Evolutionary conservation across 2,329 filamentous ascomycete genomes (phyloP), one percentile per base, ranked within the genome.

Genomic region (Neoascochyta sp.): DNA sequence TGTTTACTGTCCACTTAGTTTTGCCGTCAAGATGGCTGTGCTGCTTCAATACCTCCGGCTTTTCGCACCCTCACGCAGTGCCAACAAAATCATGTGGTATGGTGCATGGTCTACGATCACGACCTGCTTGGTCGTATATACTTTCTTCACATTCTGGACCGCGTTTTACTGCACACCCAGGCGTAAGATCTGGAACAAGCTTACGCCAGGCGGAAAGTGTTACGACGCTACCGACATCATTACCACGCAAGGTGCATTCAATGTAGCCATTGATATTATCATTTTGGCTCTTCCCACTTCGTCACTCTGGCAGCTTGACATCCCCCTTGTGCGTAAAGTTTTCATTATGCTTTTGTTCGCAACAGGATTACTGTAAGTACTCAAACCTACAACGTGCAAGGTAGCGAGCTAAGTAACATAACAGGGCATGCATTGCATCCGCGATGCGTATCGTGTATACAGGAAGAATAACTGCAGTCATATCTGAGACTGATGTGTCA

Each of bases 401-500:
- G 5, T 5, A 7, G 8, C 9, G n/a, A 17, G 10, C 31, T 31
- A 8, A 38, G 37, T 39, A 18, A 29, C 18, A 9, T 6, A 5
- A 16, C 11, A 56, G 52, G 19, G 52, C 52, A 18, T 50, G 46
- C 21, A 38, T 36, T 16, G 52, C 52, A n/a, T 52, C 49, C 7
- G 42, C 38, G 3, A 50, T 54, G 49, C 49, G 49, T 9, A 50
- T 56, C 16, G 39, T 47, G n/a, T 56, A 49, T 23, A 54, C 50
- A 3, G 26, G 45, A 4, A 44, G 45, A 21, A 53, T 54, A 11
- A 39, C 44, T 1, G 29, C 44, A 0, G 29, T 43, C 2, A 47
- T 50, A 12, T 33, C 41, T 7, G 25, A 48, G 34, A 44, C 50
- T 15, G 52, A 56, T 24, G 44, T 56, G 5, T 54, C 52, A 1